A percentile compares a stretch with the other conserved stretches of the same genome.
phyloP scores from a whole-genome alignment of 2,329 filamentous ascomycete species.

The Talaromyces sp. region DNA sequence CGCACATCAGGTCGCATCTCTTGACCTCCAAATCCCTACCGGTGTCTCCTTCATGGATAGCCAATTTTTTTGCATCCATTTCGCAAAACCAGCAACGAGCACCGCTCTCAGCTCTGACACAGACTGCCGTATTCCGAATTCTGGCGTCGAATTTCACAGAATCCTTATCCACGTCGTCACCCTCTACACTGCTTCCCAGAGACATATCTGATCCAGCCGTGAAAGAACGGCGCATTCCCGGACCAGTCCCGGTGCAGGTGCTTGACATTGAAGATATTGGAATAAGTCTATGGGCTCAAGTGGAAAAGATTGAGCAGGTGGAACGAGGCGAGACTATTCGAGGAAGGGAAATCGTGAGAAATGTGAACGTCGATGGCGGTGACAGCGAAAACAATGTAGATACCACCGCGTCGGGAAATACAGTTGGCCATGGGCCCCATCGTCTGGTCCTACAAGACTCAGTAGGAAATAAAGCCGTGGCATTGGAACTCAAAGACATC shows the following conservation, averaged over 20 bases:
- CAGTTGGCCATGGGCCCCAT: conserved; percentile 56
- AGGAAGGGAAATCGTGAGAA: conserved; percentile 76
- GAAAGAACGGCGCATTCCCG: conserved; percentile 54
- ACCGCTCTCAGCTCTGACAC: conserved; percentile 66
- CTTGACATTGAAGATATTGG: conserved; percentile 81
- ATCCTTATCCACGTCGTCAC: conserved; percentile 50
- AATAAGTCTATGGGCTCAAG: conserved; percentile 76
- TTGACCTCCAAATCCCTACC: conserved; percentile 49
- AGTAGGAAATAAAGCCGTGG: conserved; percentile 64
- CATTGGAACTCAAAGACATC: conserved; percentile 65
- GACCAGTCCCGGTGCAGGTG: conserved; percentile 72
- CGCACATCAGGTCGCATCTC: conserved; percentile 49
- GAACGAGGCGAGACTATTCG: conserved; percentile 49
- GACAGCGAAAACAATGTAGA: conserved; percentile 23
- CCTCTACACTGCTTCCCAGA: conserved; percentile 49
- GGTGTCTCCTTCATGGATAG: conserved; percentile 60
- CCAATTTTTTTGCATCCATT: conserved; percentile 55
- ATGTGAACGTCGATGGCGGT: conserved; percentile 54
- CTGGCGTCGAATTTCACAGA: conserved; percentile 71
- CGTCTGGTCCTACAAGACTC: conserved; percentile 79
- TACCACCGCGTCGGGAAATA: conserved; percentile 4
- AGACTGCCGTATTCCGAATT: conserved; percentile 76
- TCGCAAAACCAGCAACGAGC: conserved; percentile 49
- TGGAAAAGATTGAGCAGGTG: conserved; percentile 63
- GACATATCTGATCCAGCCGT: conserved; percentile 52